Evolutionary conservation across 371 early-diverging fungal species (phyloP).

Genomic region (Smittium culicis): DNA sequence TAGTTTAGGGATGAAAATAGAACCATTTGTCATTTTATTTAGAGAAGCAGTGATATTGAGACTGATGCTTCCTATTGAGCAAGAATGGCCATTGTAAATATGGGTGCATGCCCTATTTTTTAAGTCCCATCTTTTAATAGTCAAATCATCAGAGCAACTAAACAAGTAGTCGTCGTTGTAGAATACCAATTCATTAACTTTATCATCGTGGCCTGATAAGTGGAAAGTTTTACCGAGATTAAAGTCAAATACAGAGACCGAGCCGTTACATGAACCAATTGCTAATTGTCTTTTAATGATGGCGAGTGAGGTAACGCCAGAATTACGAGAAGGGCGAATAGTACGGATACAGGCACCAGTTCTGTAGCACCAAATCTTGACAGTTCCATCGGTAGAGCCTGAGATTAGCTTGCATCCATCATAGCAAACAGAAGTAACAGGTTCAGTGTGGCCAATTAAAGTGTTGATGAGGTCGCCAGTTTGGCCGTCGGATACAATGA

Average conservation of each 20-base stretch:
- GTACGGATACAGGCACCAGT: conserved; percentile 76
- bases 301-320: conserved; percentile 75
- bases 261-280: conserved; percentile 71
- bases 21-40: conserved; percentile 5
- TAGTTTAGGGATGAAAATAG: conserved; percentile 36
- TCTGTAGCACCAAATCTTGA: conserved; percentile 94
- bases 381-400: conserved; percentile 80
- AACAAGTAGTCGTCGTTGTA: conserved; percentile 47
- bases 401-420: conserved; percentile 70
- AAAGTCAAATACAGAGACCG: conserved; percentile 84
- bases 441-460: conserved; percentile 69
- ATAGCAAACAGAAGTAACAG: conserved; percentile 76
- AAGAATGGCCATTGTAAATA: conserved; percentile 61
- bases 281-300: conserved; percentile 58
- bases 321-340: conserved; percentile 61
- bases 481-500: conserved; percentile 68
- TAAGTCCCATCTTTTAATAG: conserved; percentile 73
- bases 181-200: conserved; percentile 68
- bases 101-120: conserved; percentile 47
- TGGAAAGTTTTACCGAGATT: conserved; percentile 59
- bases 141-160: conserved; percentile 70
- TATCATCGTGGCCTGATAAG: conserved; percentile 63
- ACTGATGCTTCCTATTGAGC: conserved; percentile 53
- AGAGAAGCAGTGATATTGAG: conserved; percentile 16
- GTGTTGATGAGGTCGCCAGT: conserved; percentile 52